Conservation (phyloP, 2,329 filamentous ascomycete genomes). For the Penicillium sp. region DNA sequence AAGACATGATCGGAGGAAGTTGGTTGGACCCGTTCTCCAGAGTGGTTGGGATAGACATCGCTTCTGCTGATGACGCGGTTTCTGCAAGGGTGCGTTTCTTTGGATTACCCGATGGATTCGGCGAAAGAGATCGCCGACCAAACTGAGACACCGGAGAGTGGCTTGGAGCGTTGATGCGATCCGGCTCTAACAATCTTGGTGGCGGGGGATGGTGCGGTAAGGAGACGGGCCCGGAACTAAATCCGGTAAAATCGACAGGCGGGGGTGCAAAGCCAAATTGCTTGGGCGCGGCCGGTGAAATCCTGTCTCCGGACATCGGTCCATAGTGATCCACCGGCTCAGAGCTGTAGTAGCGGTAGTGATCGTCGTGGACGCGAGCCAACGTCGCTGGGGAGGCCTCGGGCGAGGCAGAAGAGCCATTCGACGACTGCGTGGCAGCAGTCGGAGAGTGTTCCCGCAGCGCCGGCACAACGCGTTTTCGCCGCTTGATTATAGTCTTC, state of each 20-base stretch:
- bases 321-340: slow-evolving; percentile 36
- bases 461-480: slow-evolving; percentile 90
- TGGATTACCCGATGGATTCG: slow-evolving; percentile 23
- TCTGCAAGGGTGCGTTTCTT: slow-evolving; percentile 34
- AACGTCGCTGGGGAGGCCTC: slow-evolving; percentile 32
- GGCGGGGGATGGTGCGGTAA: slow-evolving; percentile 28
- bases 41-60: slow-evolving; percentile 20
- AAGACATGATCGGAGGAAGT: slow-evolving; percentile 34
- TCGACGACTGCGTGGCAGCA: slow-evolving; percentile 34
- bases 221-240: no score
- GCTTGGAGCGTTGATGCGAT: no score
- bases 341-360: slow-evolving; percentile 28
- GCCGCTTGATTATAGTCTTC: slow-evolving; percentile 88
- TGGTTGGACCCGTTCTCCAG: slow-evolving; percentile 32
- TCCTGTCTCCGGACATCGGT: slow-evolving; percentile 34
- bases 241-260: slow-evolving; percentile 46
- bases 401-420: slow-evolving; percentile 36
- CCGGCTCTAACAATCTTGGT: no score
- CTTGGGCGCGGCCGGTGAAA: no score
- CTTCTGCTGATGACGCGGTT: slow-evolving; percentile 24
- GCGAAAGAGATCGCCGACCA: slow-evolving; percentile 27
- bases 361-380: slow-evolving; percentile 25
- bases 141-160: slow-evolving; percentile 25
- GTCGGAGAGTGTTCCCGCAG: slow-evolving; percentile 43
- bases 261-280: slow-evolving; percentile 40